Percentiles rank a stretch among this genome's conserved stretches.
These are phyloP conservation scores for Teratosphaeria gauchensis DNA, from an alignment of 2,329 filamentous ascomycete species.

Conservation along the genomic window DNA sequence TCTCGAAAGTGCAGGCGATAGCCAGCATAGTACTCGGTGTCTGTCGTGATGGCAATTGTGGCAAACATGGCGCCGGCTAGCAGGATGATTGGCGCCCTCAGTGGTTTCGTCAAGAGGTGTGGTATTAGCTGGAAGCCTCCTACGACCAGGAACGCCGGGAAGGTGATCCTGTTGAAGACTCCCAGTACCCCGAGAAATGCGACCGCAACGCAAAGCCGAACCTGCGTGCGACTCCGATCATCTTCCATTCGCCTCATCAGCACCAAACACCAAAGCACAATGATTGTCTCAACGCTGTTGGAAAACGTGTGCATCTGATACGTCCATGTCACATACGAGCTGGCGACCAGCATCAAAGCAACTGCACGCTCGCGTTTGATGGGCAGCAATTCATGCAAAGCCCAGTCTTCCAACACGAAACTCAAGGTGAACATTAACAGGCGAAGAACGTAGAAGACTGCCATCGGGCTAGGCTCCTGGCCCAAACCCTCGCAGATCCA, in stretches of 20 bases:
- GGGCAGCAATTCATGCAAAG: slow-evolving; percentile 79
- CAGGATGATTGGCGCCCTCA: slow-evolving; percentile 42
- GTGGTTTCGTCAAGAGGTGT: slow-evolving; percentile 65
- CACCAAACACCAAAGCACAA: slow-evolving; percentile 88
- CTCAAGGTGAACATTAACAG: slow-evolving; percentile 88
- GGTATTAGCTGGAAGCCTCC: slow-evolving; percentile 75
- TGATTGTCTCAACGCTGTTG: slow-evolving; percentile 88
- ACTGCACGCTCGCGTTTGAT: slow-evolving; percentile 61
- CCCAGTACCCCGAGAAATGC: slow-evolving; percentile 77
- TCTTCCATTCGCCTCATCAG: slow-evolving; percentile 78
- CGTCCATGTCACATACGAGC: slow-evolving; percentile 97
- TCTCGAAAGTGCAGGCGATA: slow-evolving; percentile 59
- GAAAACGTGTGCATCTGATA: slow-evolving; percentile 98
- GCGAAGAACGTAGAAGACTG: slow-evolving; percentile 82
- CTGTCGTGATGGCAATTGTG: slow-evolving; percentile 65
- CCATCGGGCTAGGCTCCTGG: slow-evolving; percentile 69
- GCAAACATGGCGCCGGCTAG: slow-evolving; percentile 59
- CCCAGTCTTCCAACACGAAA: slow-evolving; percentile 97
- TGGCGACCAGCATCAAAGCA: slow-evolving; percentile 77
- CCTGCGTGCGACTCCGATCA: slow-evolving; percentile 66
- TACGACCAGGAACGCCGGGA: slow-evolving; percentile 82
- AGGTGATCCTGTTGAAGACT: slow-evolving; percentile 93
- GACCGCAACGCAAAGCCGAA: slow-evolving; percentile 66
- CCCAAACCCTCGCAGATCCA: slow-evolving; percentile 88
- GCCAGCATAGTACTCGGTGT: slow-evolving; percentile 75